A percentile compares a stretch with the other conserved stretches of the same genome.
Evolutionary conservation across 106 monocot genomes (phyloP).

Genomic region (Dioscorea zingiberensis): DNA sequence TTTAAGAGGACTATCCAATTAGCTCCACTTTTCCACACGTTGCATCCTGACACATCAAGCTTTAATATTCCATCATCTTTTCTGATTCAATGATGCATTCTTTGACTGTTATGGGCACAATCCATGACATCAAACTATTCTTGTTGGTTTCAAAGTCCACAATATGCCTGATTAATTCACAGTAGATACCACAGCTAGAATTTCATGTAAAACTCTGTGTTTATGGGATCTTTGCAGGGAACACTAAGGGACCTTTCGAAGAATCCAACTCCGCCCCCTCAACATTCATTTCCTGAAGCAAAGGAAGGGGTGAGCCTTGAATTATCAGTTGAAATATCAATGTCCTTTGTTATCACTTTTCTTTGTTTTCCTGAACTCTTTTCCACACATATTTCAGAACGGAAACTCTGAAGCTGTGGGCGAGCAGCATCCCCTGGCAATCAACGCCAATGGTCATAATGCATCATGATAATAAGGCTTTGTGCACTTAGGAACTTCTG

Average conservation of each 20-base stretch:
- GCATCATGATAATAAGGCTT: slow-evolving; percentile 1
- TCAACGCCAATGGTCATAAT: slow-evolving; percentile 16
- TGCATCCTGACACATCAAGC: background rate
- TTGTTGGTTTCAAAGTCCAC: too few species aligned
- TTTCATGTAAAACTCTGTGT: background rate
- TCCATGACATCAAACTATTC: too few species aligned
- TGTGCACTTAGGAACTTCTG: background rate
- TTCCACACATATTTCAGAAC: background rate
- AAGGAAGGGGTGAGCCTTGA: slow-evolving; percentile 9
- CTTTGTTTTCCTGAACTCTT: background rate
- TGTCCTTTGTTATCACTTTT: background rate
- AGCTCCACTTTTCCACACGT: too few species aligned
- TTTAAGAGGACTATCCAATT: too few species aligned
- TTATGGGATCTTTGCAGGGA: background rate
- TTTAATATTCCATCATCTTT: too few species aligned
- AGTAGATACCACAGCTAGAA: background rate
- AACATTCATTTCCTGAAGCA: background rate
- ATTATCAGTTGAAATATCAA: background rate
- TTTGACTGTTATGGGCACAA: too few species aligned
- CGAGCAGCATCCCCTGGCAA: slow-evolving; percentile 8
- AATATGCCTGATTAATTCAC: too few species aligned
- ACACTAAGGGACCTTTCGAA: slow-evolving; percentile 15
- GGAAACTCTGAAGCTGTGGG: slow-evolving; percentile 2
- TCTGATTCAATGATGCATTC: too few species aligned
- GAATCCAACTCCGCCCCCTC: background rate